Conservation (phyloP, 805 yeast species). For the Candida nanaspora region DNA sequence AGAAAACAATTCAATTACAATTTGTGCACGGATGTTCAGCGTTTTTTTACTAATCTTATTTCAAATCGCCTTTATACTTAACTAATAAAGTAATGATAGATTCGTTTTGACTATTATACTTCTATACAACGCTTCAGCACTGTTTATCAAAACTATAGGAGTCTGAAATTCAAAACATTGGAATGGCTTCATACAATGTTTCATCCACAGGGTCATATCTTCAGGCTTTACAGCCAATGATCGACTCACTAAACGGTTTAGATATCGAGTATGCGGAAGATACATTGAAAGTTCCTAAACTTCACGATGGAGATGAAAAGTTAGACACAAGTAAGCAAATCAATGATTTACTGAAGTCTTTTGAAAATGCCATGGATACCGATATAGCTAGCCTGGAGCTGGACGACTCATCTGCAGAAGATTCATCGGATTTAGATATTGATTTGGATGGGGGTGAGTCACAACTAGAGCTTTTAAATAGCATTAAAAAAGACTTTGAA, state of each 20-base stretch:
- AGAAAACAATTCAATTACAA: too few relatives aligned
- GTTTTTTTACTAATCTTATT: too few relatives aligned
- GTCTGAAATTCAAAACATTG: too few relatives aligned
- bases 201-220: slow-evolving; percentile 68
- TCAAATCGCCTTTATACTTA: too few relatives aligned
- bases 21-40: too few relatives aligned
- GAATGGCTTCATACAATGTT: slow-evolving; percentile 49
- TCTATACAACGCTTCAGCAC: too few relatives aligned
- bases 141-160: too few relatives aligned
- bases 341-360: slow-evolving; percentile 19
- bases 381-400: slow-evolving; percentile 7
- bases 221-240: slow-evolving; percentile 72
- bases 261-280: slow-evolving; percentile 17
- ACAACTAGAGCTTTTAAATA: slow-evolving; percentile 8
- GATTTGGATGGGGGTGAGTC: slow-evolving; percentile 6
- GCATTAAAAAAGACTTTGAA: slow-evolving; percentile 15
- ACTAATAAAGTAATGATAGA: too few relatives aligned
- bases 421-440: slow-evolving; percentile 9
- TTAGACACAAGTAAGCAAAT: slow-evolving; percentile 18
- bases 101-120: too few relatives aligned
- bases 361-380: slow-evolving; percentile 25
- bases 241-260: slow-evolving; percentile 35
- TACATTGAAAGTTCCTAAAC: slow-evolving; percentile 19
- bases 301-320: slow-evolving; percentile 24
- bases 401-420: slow-evolving; percentile 6